phyloP scores from a whole-genome alignment of 192 early-diverging fungal genomes.

The Oehlia diaphana region DNA sequence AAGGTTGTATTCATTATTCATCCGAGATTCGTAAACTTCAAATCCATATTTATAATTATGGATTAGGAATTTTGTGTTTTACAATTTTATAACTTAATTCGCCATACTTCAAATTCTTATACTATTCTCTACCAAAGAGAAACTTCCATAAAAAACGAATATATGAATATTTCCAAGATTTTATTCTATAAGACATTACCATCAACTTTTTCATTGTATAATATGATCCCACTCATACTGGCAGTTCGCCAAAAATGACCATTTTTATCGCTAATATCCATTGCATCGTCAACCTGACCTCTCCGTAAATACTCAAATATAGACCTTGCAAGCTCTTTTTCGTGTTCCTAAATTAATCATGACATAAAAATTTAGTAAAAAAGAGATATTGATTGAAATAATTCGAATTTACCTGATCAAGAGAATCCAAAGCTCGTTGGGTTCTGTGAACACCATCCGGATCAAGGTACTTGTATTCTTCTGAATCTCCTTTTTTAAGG shows the following conservation, averaged over 20 bases:
- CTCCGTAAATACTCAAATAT: slow-evolving; percentile 79
- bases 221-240: slow-evolving; percentile 63
- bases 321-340: slow-evolving; percentile 59
- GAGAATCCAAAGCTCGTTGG: background rate
- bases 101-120: background rate
- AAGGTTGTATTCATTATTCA: background rate
- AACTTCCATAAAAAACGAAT: background rate
- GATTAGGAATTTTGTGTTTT: background rate
- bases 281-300: slow-evolving; percentile 63
- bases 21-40: background rate
- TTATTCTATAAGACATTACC: background rate
- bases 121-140: background rate
- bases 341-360: slow-evolving; percentile 28
- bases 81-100: background rate
- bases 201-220: slow-evolving; percentile 51
- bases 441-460: slow-evolving; percentile 6
- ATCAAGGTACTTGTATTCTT: background rate
- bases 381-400: background rate
- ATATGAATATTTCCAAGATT: background rate
- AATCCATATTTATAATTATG: background rate
- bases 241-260: slow-evolving; percentile 84
- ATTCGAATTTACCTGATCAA: slow-evolving; percentile 8
- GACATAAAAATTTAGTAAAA: background rate
- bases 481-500: background rate
- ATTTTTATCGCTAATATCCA: slow-evolving; percentile 69